Conservation (phyloP, 305 asterid genomes). For the Coffea humblotiana region DNA sequence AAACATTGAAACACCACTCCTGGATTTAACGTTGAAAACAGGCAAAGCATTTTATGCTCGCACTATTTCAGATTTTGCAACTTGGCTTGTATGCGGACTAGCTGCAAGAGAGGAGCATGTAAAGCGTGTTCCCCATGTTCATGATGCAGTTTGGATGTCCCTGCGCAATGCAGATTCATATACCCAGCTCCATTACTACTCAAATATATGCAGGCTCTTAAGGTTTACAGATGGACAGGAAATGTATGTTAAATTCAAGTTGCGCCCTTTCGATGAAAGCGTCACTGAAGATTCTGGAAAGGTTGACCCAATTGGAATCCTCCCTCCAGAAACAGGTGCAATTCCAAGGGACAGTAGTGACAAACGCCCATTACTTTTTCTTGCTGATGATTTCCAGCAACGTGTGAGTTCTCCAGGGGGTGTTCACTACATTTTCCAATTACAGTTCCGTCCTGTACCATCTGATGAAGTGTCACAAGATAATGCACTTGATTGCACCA, state of each 20-base stretch:
- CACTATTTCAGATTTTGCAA: conserved; percentile 67
- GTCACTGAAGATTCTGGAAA: conserved; percentile 63
- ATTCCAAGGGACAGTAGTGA: conserved; percentile 64
- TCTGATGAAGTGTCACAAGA: conserved; percentile 52
- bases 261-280: conserved; percentile 60
- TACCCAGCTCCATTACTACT: conserved; percentile 68
- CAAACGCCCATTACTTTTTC: conserved; percentile 70
- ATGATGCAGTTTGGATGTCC: conserved; percentile 86
- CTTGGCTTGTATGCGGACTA: conserved; percentile 81
- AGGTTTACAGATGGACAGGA: conserved; percentile 71
- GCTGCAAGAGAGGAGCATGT: conserved; percentile 78
- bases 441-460: conserved; percentile 59
- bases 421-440: conserved; percentile 65
- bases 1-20: conserved; percentile 38
- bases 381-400: conserved; percentile 64
- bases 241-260: conserved; percentile 80
- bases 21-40: conserved; percentile 78
- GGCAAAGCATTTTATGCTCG: conserved; percentile 85
- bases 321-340: conserved; percentile 94
- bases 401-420: conserved; percentile 64
- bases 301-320: conserved; percentile 72
- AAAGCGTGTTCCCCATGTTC: conserved; percentile 60
- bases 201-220: conserved; percentile 79
- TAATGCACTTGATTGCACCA: conserved; percentile 72
- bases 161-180: conserved; percentile 59